Evolutionary conservation across 495 filamentous ascomycete species (phyloP).

Genomic region (Daldinia vernicosa): DNA sequence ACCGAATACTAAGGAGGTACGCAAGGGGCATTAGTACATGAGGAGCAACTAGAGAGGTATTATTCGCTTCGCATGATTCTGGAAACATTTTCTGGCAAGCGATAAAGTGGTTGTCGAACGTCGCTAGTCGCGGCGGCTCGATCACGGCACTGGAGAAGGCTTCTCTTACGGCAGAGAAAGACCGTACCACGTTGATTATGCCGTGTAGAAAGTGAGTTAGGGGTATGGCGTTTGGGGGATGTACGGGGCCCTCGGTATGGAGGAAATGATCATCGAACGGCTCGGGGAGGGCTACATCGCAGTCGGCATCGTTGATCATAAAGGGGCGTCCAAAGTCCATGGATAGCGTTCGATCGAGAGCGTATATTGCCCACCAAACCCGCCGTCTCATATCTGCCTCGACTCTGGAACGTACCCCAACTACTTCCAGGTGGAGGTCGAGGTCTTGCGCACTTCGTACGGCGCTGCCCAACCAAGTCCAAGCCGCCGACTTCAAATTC

Average conservation of each 20-base stretch:
- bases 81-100: conserved; percentile 79
- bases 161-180: conserved; percentile 79
- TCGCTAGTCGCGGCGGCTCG: conserved; percentile 72
- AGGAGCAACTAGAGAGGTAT: conserved; percentile 73
- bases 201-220: conserved; percentile 73
- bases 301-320: conserved; percentile 89
- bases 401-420: conserved; percentile 52
- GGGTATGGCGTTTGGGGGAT: conserved; percentile 59
- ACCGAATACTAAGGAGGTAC: conserved; percentile 82
- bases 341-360: conserved; percentile 83
- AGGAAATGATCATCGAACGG: conserved; percentile 85
- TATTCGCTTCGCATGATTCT: conserved; percentile 70
- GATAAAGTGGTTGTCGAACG: conserved; percentile 84
- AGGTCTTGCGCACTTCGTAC: conserved; percentile 88
- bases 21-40: conserved; percentile 74
- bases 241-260: conserved; percentile 65
- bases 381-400: conserved; percentile 90
- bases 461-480: conserved; percentile 88
- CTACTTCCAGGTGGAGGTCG: conserved; percentile 79
- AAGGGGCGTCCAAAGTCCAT: conserved; percentile 85
- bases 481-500: conserved; percentile 88
- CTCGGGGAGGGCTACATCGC: conserved; percentile 81
- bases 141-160: conserved; percentile 75
- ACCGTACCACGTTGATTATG: conserved; percentile 83
- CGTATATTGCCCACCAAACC: conserved; percentile 95